Evolutionary conservation across 169 alveolate genomes (phyloP).

Genomic region (Eimeria tenella): DNA sequence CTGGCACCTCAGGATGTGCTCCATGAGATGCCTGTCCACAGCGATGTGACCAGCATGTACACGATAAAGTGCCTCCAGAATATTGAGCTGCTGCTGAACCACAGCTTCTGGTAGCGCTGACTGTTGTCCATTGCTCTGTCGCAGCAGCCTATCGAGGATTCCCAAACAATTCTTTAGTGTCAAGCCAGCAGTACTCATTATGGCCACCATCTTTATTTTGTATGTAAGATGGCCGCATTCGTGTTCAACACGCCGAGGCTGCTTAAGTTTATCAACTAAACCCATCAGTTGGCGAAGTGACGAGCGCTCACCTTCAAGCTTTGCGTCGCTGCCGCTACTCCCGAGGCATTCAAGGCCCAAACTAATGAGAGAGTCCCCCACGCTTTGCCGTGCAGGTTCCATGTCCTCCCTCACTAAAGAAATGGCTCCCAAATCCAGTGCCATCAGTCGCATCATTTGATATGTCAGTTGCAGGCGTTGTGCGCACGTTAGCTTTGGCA

Average conservation of each 20-base stretch:
- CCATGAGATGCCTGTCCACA: no score
- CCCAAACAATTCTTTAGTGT: background rate
- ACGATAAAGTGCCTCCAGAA: background rate
- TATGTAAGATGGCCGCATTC: background rate
- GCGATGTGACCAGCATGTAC: background rate
- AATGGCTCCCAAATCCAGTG: slow-evolving; percentile 40
- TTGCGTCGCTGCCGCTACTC: background rate
- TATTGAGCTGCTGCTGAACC: background rate
- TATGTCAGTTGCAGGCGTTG: background rate
- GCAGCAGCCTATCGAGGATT: background rate
- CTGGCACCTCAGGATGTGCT: background rate
- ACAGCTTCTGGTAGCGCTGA: background rate
- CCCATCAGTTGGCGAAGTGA: background rate
- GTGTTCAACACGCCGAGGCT: background rate
- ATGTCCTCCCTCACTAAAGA: background rate
- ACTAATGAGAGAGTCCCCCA: background rate
- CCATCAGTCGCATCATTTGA: slow-evolving; percentile 3
- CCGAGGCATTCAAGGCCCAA: background rate
- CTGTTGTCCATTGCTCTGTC: background rate
- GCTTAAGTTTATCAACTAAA: background rate
- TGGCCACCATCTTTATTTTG: background rate
- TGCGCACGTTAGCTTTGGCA: background rate
- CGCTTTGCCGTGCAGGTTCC: background rate
- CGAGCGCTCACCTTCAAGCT: background rate
- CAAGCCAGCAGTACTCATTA: background rate